Conservation (phyloP, 768 basidiomycete genomes). For the Fistulinella prunicolor region DNA sequence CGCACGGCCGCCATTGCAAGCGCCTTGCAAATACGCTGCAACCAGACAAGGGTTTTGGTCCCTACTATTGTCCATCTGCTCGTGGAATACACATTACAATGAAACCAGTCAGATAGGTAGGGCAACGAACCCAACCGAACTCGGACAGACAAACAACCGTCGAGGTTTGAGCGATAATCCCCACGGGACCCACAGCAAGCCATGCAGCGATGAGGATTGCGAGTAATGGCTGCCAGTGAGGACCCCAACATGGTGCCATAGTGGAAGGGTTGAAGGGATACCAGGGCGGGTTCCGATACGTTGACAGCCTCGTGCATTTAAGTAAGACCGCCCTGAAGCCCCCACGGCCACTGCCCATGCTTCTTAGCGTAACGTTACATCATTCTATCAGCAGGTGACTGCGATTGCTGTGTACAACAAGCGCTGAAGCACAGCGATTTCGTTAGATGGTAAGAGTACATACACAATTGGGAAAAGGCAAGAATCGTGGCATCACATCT, state of each 20-base stretch:
- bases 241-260: constrained; percentile 9
- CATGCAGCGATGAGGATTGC: constrained; percentile 16
- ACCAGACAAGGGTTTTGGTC: constrained; percentile 47
- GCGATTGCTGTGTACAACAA: background rate
- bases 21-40: constrained; percentile 41
- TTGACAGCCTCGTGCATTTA: background rate
- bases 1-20: constrained; percentile 43
- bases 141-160: constrained; percentile 17
- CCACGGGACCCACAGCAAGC: constrained; percentile 15
- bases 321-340: no score
- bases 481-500: no score
- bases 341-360: no score
- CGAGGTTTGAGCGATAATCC: constrained; percentile 23
- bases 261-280: background rate
- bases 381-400: background rate
- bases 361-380: no score
- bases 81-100: background rate
- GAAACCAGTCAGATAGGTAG: background rate
- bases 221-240: constrained; percentile 12
- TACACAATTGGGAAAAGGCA: no score
- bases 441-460: no score
- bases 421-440: background rate
- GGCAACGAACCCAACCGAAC: constrained; percentile 28
- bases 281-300: background rate
- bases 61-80: constrained; percentile 40